Percentiles rank a stretch among this genome's conserved stretches.
phyloP scores from a whole-genome alignment of 192 early-diverging fungal genomes.

The Cetraspora pellucida region DNA sequence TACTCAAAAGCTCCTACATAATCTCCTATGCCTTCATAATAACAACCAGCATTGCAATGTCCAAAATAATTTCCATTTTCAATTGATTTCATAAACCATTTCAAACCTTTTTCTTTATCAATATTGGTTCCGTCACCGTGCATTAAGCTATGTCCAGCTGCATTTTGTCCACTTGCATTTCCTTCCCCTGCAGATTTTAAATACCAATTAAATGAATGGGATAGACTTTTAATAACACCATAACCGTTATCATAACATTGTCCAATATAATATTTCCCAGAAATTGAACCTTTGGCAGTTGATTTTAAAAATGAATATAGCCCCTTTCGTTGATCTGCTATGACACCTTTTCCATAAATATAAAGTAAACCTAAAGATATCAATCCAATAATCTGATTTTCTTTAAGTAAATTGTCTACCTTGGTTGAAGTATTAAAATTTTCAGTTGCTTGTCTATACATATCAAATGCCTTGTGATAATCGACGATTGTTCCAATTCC shows the following conservation, averaged over 20 bases:
- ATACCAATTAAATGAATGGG: constrained; percentile 62
- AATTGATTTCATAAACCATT: constrained; percentile 56
- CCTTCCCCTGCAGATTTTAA: constrained; percentile 60
- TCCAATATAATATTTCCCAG: constrained; percentile 56
- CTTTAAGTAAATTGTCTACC: not conserved
- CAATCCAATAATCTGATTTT: not conserved
- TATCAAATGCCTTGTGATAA: not conserved
- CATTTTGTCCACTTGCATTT: constrained; percentile 54
- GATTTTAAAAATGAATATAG: constrained; percentile 33
- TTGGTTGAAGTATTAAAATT: not conserved
- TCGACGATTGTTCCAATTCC: not conserved
- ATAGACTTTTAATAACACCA: constrained; percentile 50
- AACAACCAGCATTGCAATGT: constrained; percentile 60
- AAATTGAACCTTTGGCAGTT: constrained; percentile 55
- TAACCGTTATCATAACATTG: constrained; percentile 64
- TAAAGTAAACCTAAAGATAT: not conserved
- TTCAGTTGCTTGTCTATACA: not conserved
- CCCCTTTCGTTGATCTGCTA: not conserved
- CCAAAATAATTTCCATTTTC: constrained; percentile 57
- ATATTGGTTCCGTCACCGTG: constrained; percentile 70
- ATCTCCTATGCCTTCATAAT: constrained; percentile 64
- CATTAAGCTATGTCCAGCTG: constrained; percentile 78
- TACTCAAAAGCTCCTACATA: constrained; percentile 56
- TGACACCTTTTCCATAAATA: not conserved
- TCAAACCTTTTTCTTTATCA: constrained; percentile 64